phyloP scores from a whole-genome alignment of 2,329 filamentous ascomycete species.

The Fusarium anthophilum region DNA sequence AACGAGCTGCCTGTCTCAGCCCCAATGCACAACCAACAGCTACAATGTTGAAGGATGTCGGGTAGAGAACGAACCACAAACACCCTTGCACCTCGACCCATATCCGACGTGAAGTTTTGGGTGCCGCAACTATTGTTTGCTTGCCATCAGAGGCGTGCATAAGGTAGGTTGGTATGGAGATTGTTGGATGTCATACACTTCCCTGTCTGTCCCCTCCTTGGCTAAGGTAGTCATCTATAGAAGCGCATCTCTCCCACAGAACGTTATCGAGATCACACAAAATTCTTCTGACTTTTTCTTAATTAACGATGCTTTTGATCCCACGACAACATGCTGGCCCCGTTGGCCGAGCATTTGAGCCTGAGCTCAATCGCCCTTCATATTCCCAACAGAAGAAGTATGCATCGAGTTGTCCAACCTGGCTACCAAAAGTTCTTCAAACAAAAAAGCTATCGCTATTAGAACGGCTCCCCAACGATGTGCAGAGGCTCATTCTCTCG shows the following conservation, averaged over 20 bases:
- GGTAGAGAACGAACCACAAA: constrained; percentile 27
- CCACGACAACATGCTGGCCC: constrained; percentile 34
- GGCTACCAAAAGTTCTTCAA: constrained; percentile 11
- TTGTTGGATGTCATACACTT: constrained; percentile 2
- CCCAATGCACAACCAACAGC: constrained; percentile 47
- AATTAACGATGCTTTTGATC: constrained; percentile 44
- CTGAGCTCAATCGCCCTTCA: constrained; percentile 23
- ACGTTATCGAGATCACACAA: constrained; percentile 38
- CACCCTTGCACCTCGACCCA: constrained; percentile 28
- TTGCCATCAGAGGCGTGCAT: constrained; percentile 23
- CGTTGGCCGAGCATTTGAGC: constrained; percentile 5
- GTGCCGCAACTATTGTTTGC: constrained; percentile 26
- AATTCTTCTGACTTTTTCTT: background rate
- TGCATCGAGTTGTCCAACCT: constrained; percentile 13
- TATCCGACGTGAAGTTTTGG: constrained; percentile 10
- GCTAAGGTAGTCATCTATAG: constrained; percentile 34
- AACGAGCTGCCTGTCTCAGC: constrained; percentile 44
- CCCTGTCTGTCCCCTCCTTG: constrained; percentile 1
- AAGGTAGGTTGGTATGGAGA: background rate
- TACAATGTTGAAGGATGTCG: constrained; percentile 30
- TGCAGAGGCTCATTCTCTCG: constrained; percentile 48
- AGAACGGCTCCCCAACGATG: constrained; percentile 48
- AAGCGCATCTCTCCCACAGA: constrained; percentile 36
- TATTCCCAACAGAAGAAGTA: constrained; percentile 10
- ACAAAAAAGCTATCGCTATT: constrained; percentile 40